These are phyloP conservation scores for Tulasnella calospora DNA, from an alignment of 768 basidiomycete genomes.

Conservation along the genomic window DNA sequence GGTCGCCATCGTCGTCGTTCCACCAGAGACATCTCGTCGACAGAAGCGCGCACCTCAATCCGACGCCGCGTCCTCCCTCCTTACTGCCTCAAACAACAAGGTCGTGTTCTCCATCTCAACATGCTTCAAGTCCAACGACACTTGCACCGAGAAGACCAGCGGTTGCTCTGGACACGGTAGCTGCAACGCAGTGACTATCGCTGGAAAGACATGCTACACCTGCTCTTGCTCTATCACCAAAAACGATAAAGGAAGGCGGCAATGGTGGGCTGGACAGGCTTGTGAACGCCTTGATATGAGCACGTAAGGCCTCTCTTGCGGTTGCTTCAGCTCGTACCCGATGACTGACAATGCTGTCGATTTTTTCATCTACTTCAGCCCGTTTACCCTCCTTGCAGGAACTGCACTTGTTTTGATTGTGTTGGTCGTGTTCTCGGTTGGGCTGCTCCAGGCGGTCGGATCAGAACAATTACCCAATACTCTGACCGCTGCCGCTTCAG, in stretches of 20 bases:
- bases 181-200: slow-evolving; percentile 57
- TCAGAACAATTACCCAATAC: slow-evolving; percentile 66
- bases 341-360: slow-evolving; percentile 6
- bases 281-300: slow-evolving; percentile 79
- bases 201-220: slow-evolving; percentile 52
- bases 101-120: slow-evolving; percentile 52
- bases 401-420: slow-evolving; percentile 61
- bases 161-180: slow-evolving; percentile 66
- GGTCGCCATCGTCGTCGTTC: slow-evolving; percentile 38
- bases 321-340: not conserved
- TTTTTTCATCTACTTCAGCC: slow-evolving; percentile 41
- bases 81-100: slow-evolving; percentile 15
- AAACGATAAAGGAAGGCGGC: slow-evolving; percentile 51
- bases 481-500: slow-evolving; percentile 45
- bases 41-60: slow-evolving; percentile 30
- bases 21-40: slow-evolving; percentile 45
- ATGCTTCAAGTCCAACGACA: slow-evolving; percentile 53
- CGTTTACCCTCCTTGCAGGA: slow-evolving; percentile 69
- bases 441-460: slow-evolving; percentile 60
- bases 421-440: slow-evolving; percentile 61
- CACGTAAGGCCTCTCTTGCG: slow-evolving; percentile 51
- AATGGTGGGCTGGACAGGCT: slow-evolving; percentile 66
- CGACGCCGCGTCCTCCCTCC: slow-evolving; percentile 35
- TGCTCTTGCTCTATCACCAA: slow-evolving; percentile 49
- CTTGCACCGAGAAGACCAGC: slow-evolving; percentile 59